phyloP scores from a whole-genome alignment of 768 basidiomycete genomes.

The Tulasnella sp. region DNA sequence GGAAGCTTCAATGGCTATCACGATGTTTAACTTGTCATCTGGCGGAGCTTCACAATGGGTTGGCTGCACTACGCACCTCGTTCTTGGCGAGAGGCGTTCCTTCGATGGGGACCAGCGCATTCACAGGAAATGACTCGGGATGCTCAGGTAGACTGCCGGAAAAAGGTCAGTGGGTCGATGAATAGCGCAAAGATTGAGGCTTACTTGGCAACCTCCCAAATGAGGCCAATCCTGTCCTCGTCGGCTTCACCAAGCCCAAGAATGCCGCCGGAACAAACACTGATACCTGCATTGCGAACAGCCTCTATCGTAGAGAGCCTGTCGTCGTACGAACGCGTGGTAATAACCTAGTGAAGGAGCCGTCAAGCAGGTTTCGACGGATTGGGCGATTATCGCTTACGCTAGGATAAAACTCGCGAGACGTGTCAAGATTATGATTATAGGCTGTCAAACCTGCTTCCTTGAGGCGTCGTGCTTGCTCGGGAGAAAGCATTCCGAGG shows the following conservation, averaged over 20 bases:
- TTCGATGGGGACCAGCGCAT: slow-evolving; percentile 90
- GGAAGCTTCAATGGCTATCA: slow-evolving; percentile 70
- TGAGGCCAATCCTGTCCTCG: slow-evolving; percentile 82
- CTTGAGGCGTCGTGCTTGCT: slow-evolving; percentile 86
- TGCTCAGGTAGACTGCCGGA: slow-evolving; percentile 75
- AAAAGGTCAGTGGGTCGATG: neutral
- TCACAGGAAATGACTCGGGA: slow-evolving; percentile 98
- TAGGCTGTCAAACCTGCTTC: slow-evolving; percentile 95
- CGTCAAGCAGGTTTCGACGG: neutral
- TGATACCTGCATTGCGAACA: slow-evolving; percentile 91
- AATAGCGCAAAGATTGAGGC: slow-evolving; percentile 26
- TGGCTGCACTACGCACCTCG: slow-evolving; percentile 46
- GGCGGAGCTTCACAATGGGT: neutral
- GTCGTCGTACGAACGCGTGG: slow-evolving; percentile 90
- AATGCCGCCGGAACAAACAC: slow-evolving; percentile 95
- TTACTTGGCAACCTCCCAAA: slow-evolving; percentile 87
- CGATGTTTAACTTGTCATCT: slow-evolving; percentile 11
- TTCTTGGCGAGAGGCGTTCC: slow-evolving; percentile 91
- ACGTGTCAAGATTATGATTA: slow-evolving; percentile 98
- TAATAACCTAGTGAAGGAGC: slow-evolving; percentile 63
- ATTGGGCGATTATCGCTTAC: slow-evolving; percentile 28
- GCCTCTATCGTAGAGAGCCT: slow-evolving; percentile 81
- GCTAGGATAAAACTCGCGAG: slow-evolving; percentile 90
- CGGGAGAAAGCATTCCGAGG: slow-evolving; percentile 90
- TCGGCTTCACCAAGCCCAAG: slow-evolving; percentile 90